A percentile compares a stretch with the other conserved stretches of the same genome.
Conservation (phyloP, 768 basidiomycete species). For the Austroboletus festivus region DNA sequence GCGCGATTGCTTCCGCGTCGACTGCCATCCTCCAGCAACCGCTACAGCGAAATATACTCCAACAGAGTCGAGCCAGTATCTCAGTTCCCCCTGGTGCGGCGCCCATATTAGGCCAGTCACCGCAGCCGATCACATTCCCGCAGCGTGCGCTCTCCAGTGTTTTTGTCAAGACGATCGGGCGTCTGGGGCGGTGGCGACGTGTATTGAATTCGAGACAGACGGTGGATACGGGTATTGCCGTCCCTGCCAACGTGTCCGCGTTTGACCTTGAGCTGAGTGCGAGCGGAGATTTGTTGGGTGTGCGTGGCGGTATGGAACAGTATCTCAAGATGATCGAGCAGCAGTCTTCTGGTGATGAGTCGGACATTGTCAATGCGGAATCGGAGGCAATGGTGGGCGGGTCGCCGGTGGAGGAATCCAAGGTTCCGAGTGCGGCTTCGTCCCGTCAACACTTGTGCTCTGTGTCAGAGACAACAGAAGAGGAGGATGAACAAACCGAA, state of each 20-base stretch:
- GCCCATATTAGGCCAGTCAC: conserved; percentile 29
- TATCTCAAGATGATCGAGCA: conserved; percentile 58
- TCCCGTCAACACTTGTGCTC: conserved; percentile 25
- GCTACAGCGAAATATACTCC: conserved; percentile 47
- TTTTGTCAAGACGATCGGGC: conserved; percentile 78
- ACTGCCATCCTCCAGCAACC: conserved; percentile 66
- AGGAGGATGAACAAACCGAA: conserved; percentile 25
- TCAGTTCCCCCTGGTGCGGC: conserved; percentile 23
- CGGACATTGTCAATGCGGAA: conserved; percentile 3
- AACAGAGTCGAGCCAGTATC: conserved; percentile 39
- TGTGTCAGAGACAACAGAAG: conserved; percentile 32
- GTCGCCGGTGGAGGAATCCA: conserved; percentile 3
- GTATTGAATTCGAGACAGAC: conserved; percentile 55
- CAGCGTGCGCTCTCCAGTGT: conserved; percentile 69
- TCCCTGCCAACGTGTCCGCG: conserved; percentile 54
- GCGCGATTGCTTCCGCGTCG: conserved; percentile 52
- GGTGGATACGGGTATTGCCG: conserved; percentile 34
- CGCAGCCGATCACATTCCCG: conserved; percentile 43
- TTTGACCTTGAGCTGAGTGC: conserved; percentile 67
- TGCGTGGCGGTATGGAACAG: conserved; percentile 62
- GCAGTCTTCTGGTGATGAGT: conserved; percentile 22
- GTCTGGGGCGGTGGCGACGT: conserved; percentile 79
- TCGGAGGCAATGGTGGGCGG: background rate
- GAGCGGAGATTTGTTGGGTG: conserved; percentile 58
- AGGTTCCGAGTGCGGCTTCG: background rate